A percentile compares a stretch with the other conserved stretches of the same genome.
Evolutionary conservation across 164 flowering plant genomes (phyloP).

Genomic region (Litsea cubeba): DNA sequence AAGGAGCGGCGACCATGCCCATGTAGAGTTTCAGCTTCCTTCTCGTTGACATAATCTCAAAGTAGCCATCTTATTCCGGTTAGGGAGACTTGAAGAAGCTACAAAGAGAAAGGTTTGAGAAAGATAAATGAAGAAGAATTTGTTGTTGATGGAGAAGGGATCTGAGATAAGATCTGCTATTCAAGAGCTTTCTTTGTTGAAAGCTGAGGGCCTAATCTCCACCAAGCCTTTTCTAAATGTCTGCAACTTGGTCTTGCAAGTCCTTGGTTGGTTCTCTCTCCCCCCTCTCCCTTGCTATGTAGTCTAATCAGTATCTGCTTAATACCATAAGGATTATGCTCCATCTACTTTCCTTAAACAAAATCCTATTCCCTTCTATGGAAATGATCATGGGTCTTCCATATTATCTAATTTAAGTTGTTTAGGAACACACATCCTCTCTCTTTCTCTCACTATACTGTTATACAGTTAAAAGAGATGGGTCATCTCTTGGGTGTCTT

Average conservation of each 20-base stretch:
- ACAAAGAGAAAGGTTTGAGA: not conserved
- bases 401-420: not conserved
- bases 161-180: conserved; percentile 57
- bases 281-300: conserved; percentile 1
- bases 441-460: not conserved
- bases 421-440: not conserved
- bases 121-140: conserved; percentile 33
- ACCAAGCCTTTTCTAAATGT: conserved; percentile 49
- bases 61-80: not conserved
- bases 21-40: not conserved
- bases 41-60: not conserved
- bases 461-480: no score
- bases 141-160: conserved; percentile 29
- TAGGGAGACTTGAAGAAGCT: not conserved
- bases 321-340: not conserved
- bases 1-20: not conserved
- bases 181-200: conserved; percentile 45
- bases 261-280: conserved; percentile 55
- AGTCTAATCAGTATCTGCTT: not conserved
- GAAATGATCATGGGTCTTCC: not conserved
- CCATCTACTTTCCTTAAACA: not conserved
- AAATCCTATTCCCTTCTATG: not conserved
- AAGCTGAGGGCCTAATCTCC: conserved; percentile 31
- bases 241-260: conserved; percentile 58
- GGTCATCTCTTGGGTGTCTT: no score